Evolutionary conservation across 2,329 filamentous ascomycete genomes (phyloP), one percentile per base, ranked within the genome.

Genomic region (Fusarium cicatricum): DNA sequence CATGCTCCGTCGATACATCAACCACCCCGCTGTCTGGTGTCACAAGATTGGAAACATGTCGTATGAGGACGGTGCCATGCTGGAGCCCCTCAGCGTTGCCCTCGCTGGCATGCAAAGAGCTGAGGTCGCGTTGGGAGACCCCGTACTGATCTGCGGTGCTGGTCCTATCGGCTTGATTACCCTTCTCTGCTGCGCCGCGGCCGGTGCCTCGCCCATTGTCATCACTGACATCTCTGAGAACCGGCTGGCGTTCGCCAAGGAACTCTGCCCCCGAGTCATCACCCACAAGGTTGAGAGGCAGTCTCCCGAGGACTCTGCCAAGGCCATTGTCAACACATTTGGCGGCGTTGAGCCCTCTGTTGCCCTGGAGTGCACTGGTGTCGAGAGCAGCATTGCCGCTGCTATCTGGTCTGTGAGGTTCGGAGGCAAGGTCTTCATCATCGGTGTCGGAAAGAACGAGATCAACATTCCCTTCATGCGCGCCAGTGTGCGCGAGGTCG

Each of bases 401-500:
- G 92, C 92, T 47, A 94, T 97, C 73, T 95, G 93, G 84, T 88
- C 91, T 10, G 86, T 90, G 73, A 96, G 94, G 78, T 98, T 98
- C 70, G 95, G 94, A 64, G 94, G 95, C 68, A 97, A 96, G 78
- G 94, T 98, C 48, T 98, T 98, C 72, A 90, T 98, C 62, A 96
- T 97, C 64, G 94, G 94, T 34, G 93, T 98, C 3, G 95, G 94
- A 65, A 94, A 90, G 82, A 93, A 95, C 74, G 91, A 97, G 81
- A 95, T 98, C 81, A 92, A 86, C 76, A 90, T 98, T 62, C 94
- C 94, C 23, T 98, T 98, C 76, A 97, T 97, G 94, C 81, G 92
- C 45, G 84, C 94, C 53, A 94, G 90, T 69, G 94, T 93, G 6
- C 85, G 91, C 62, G 95, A 98, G 79, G 90, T 98, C 67, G 94